phyloP scores from a whole-genome alignment of 768 basidiomycete genomes.

The Tylopilus vinaceipallidus region DNA sequence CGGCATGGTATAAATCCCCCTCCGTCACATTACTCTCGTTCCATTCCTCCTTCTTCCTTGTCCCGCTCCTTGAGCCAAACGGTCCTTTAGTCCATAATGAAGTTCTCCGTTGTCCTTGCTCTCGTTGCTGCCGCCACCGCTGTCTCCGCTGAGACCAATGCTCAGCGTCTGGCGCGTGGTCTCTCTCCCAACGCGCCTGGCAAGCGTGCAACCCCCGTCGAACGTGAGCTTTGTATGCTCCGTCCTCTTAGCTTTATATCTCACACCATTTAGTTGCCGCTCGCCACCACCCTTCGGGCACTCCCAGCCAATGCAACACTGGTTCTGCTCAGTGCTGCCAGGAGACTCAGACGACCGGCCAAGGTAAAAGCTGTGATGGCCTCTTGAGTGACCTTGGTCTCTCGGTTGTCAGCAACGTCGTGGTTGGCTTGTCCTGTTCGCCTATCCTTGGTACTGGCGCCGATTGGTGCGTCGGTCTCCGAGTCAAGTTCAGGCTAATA shows the following conservation, averaged over 20 bases:
- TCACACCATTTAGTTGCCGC: conserved; percentile 34
- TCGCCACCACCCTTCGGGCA: conserved; percentile 35
- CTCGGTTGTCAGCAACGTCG: rapidly evolving
- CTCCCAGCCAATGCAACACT: conserved; percentile 22
- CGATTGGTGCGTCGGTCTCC: conserved; percentile 15
- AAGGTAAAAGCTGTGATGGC: background rate
- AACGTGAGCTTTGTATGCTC: conserved; percentile 25
- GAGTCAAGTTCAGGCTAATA: background rate
- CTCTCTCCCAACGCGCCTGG: conserved; percentile 47
- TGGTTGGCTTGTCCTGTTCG: conserved; percentile 33
- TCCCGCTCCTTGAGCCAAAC: background rate
- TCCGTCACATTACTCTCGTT: background rate
- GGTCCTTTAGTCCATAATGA: conserved; percentile 20
- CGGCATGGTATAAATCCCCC: conserved; percentile 10
- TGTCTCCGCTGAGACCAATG: conserved; percentile 50
- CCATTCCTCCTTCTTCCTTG: background rate
- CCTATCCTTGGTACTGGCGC: conserved; percentile 22
- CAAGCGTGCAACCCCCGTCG: conserved; percentile 32
- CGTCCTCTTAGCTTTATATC: background rate
- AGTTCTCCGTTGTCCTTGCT: conserved; percentile 32
- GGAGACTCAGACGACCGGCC: background rate
- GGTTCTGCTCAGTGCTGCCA: conserved; percentile 24
- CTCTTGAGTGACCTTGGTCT: rapidly evolving
- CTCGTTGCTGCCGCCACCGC: conserved; percentile 37
- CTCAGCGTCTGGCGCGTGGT: conserved; percentile 51